These are phyloP conservation scores for Entonaema liquescens DNA, from an alignment of 495 filamentous ascomycete genomes.

Conservation along the genomic window DNA sequence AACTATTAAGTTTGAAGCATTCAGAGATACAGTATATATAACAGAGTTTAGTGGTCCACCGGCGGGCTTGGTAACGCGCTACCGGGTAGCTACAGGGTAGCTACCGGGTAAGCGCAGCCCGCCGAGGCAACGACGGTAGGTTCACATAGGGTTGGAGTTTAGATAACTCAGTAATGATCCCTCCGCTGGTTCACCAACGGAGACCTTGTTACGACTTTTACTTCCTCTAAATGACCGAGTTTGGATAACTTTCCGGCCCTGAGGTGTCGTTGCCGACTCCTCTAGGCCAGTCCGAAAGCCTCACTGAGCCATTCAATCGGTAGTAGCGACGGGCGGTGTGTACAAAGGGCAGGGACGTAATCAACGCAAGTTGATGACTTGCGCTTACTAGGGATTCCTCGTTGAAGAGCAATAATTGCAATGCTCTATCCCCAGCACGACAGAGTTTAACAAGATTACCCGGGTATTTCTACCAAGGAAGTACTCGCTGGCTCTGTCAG, in stretches of 20 bases:
- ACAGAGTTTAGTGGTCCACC: constrained; percentile 4
- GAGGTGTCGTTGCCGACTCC: constrained; percentile 70
- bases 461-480: constrained; percentile 74
- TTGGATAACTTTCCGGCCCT: constrained; percentile 75
- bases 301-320: constrained; percentile 80
- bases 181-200: constrained; percentile 72
- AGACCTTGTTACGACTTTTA: constrained; percentile 82
- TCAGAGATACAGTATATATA: not conserved
- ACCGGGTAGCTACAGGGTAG: constrained; percentile 7
- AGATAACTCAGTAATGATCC: constrained; percentile 10
- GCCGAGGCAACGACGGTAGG: constrained; percentile 9
- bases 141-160: not conserved
- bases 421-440: constrained; percentile 81
- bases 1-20: constrained; percentile 6
- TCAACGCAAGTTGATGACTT: constrained; percentile 78
- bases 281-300: constrained; percentile 72
- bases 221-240: constrained; percentile 80
- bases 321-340: constrained; percentile 73
- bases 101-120: not conserved
- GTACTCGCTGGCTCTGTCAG: constrained; percentile 75
- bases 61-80: not conserved
- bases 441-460: constrained; percentile 81
- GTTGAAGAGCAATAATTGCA: constrained; percentile 84
- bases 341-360: constrained; percentile 79
- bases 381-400: constrained; percentile 79